phyloP scores from a whole-genome alignment of 2,329 filamentous ascomycete species.

The Annulohypoxylon truncatum region DNA sequence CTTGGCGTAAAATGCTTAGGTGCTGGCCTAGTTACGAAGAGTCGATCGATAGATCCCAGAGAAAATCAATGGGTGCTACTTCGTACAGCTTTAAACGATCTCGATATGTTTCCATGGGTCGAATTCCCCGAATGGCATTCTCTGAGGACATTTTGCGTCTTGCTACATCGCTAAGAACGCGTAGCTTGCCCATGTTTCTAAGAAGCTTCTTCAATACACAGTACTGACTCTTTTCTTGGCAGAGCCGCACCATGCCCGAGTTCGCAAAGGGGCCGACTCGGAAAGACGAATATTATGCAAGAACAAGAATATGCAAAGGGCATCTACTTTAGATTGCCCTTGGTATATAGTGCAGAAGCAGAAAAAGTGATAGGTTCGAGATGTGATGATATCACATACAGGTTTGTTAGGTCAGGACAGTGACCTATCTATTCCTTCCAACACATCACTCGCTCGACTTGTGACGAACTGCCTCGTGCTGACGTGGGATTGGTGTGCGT shows the following conservation, averaged over 20 bases:
- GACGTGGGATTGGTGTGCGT: conserved; percentile 27
- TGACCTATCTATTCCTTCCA: conserved; percentile 20
- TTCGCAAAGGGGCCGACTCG: not conserved
- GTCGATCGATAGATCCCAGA: not conserved
- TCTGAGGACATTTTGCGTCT: conserved; percentile 1
- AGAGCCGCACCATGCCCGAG: conserved; percentile 17
- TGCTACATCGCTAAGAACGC: not conserved
- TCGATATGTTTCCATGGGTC: not conserved
- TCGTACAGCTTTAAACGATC: not conserved
- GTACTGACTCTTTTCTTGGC: conserved; percentile 1
- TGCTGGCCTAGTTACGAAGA: not conserved
- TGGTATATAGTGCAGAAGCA: not conserved
- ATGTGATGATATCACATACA: conserved; percentile 1
- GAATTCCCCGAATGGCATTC: not conserved
- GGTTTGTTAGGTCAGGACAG: not conserved
- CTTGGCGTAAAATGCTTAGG: not conserved
- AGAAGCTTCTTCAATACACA: conserved; percentile 11
- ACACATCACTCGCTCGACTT: conserved; percentile 23
- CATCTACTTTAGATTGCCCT: not conserved
- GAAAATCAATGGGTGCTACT: not conserved
- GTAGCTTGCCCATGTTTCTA: conserved; percentile 2
- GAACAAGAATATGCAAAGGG: not conserved
- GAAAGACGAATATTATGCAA: conserved; percentile 7
- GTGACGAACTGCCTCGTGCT: conserved; percentile 25
- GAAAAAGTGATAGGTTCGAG: conserved; percentile 33